Conservation (phyloP, 768 basidiomycete genomes). For the Suillus bovinus region DNA sequence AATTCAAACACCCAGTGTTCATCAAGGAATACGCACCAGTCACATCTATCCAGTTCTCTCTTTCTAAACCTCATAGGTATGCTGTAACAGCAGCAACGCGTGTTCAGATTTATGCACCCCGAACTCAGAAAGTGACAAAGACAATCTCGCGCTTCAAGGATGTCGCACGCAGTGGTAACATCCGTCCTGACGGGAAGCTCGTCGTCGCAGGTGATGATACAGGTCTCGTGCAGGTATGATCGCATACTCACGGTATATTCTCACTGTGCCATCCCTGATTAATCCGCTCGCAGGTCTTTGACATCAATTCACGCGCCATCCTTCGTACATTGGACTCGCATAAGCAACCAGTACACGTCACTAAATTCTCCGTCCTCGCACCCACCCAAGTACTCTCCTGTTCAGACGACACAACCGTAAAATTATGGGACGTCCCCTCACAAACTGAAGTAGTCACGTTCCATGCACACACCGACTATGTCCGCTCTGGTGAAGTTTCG, state of each 20-base stretch:
- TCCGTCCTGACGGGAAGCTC: constrained; percentile 92
- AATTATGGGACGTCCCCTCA: constrained; percentile 94
- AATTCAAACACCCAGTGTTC: constrained; percentile 89
- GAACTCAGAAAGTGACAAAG: constrained; percentile 95
- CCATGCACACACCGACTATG: constrained; percentile 89
- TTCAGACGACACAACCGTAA: constrained; percentile 94
- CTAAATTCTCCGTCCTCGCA: constrained; percentile 82
- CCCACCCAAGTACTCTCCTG: constrained; percentile 89
- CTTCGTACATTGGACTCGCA: constrained; percentile 90
- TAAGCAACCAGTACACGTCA: constrained; percentile 95
- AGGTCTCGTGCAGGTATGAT: constrained; percentile 71
- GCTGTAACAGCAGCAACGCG: constrained; percentile 94
- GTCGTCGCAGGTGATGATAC: constrained; percentile 95
- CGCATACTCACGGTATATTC: not conserved
- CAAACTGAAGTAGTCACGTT: constrained; percentile 80
- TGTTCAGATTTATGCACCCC: constrained; percentile 93
- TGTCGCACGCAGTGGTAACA: constrained; percentile 84
- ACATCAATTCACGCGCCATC: constrained; percentile 90
- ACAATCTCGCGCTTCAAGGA: constrained; percentile 98
- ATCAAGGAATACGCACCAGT: constrained; percentile 97
- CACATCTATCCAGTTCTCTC: constrained; percentile 91
- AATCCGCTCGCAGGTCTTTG: constrained; percentile 66
- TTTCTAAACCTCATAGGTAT: constrained; percentile 86
- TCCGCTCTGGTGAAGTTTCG: constrained; percentile 89
- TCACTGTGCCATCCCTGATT: constrained; percentile 6